Evolutionary conservation across 2,329 filamentous ascomycete species (phyloP).

Genomic region (Microdochium trichocladiopsis): DNA sequence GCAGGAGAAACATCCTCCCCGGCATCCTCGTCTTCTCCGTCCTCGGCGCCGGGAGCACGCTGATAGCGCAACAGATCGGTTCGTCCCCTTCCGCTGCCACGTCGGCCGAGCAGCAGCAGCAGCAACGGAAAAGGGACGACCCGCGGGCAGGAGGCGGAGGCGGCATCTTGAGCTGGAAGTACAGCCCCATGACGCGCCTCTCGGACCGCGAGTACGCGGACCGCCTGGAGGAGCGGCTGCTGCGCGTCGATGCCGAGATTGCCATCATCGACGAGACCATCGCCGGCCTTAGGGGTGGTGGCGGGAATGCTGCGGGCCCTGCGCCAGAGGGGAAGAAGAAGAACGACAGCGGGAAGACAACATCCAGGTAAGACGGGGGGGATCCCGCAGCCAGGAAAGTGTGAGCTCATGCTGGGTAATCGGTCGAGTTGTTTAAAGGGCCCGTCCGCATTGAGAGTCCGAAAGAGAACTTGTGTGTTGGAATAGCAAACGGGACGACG

Average conservation of each 20-base stretch:
- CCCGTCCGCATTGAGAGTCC: too few species aligned
- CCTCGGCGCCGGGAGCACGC: slow-evolving; percentile 28
- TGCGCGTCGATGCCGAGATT: slow-evolving; percentile 69
- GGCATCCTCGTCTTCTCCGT: slow-evolving; percentile 41
- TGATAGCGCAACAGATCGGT: slow-evolving; percentile 11
- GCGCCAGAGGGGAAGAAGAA: slow-evolving; percentile 1
- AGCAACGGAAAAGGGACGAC: neutral
- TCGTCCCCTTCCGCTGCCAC: slow-evolving; percentile 10
- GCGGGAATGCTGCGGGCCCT: neutral
- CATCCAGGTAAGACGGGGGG: too few species aligned
- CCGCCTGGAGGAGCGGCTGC: slow-evolving; percentile 63
- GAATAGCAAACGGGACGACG: too few species aligned
- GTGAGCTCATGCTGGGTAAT: too few species aligned
- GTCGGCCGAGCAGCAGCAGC: slow-evolving; percentile 4
- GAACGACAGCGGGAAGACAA: too few species aligned
- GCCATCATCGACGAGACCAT: slow-evolving; percentile 74
- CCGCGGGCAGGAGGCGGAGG: neutral
- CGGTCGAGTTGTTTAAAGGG: too few species aligned
- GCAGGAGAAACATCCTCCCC: slow-evolving; percentile 44
- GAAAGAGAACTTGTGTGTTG: too few species aligned
- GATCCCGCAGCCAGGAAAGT: too few species aligned
- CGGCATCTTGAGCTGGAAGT: slow-evolving; percentile 51
- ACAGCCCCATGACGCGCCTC: slow-evolving; percentile 63
- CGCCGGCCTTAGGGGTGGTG: slow-evolving; percentile 24
- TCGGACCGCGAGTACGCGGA: slow-evolving; percentile 65